A percentile compares a stretch with the other conserved stretches of the same genome.
Conservation (phyloP, 2,329 filamentous ascomycete species). For the Thielaviopsis populi region DNA sequence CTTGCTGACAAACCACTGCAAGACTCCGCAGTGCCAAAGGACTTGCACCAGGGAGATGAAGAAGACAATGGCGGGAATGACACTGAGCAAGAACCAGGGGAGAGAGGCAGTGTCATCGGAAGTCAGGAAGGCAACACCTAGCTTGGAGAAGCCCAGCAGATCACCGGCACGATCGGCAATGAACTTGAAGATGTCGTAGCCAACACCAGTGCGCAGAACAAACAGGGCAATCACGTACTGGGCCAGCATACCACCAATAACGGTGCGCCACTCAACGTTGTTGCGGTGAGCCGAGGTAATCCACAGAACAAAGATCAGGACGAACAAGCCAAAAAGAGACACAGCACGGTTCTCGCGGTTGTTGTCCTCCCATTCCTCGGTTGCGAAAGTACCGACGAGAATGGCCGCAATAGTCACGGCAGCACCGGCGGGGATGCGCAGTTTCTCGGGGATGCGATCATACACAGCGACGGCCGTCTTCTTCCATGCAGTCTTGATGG, state of each 20-base stretch:
- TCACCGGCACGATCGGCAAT: constrained; percentile 59
- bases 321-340: constrained; percentile 60
- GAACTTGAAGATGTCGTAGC: constrained; percentile 86
- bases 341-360: constrained; percentile 66
- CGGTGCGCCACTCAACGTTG: constrained; percentile 55
- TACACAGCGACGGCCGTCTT: constrained; percentile 45
- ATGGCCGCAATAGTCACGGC: constrained; percentile 53
- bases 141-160: constrained; percentile 58
- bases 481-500: constrained; percentile 53
- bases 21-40: constrained; percentile 60
- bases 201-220: constrained; percentile 63
- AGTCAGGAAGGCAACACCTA: constrained; percentile 58
- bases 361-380: constrained; percentile 57
- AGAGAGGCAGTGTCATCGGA: constrained; percentile 29
- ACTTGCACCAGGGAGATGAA: constrained; percentile 88
- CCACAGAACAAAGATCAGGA: constrained; percentile 56
- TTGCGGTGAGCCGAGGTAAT: constrained; percentile 54
- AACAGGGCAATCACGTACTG: constrained; percentile 85
- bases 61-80: constrained; percentile 89
- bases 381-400: constrained; percentile 62
- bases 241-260: constrained; percentile 75
- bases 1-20: constrained; percentile 84
- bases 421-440: constrained; percentile 42
- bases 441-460: constrained; percentile 45
- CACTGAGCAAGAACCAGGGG: constrained; percentile 57